These are phyloP conservation scores for Aspergillus niger DNA, from an alignment of 2,329 filamentous ascomycete genomes.

Conservation along the genomic window DNA sequence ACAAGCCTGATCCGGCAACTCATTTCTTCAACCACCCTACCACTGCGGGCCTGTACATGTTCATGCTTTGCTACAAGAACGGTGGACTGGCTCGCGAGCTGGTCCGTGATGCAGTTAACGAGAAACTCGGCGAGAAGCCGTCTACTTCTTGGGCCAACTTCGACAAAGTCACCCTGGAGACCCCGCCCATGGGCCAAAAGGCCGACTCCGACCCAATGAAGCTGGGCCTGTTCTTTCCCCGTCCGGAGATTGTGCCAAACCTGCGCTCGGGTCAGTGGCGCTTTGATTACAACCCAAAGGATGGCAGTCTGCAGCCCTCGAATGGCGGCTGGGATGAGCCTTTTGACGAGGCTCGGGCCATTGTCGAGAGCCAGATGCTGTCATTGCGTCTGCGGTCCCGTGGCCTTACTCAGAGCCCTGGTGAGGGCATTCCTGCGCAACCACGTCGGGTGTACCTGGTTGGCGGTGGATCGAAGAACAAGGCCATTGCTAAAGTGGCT, in stretches of 20 bases:
- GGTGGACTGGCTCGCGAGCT: slow-evolving; percentile 89
- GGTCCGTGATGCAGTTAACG: slow-evolving; percentile 77
- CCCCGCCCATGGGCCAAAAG: slow-evolving; percentile 68
- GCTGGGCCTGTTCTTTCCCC: slow-evolving; percentile 90
- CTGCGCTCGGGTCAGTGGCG: slow-evolving; percentile 84
- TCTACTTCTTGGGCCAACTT: slow-evolving; percentile 74
- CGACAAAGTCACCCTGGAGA: slow-evolving; percentile 70
- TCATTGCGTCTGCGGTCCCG: slow-evolving; percentile 84
- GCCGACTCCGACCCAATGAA: slow-evolving; percentile 64
- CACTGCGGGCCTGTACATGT: slow-evolving; percentile 91
- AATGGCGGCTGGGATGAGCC: slow-evolving; percentile 57
- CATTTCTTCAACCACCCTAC: slow-evolving; percentile 99
- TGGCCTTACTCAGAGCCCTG: slow-evolving; percentile 66
- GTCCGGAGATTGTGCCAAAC: slow-evolving; percentile 94
- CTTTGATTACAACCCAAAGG: slow-evolving; percentile 62
- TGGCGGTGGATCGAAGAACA: slow-evolving; percentile 86
- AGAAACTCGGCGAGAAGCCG: slow-evolving; percentile 45
- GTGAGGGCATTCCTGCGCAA: slow-evolving; percentile 68
- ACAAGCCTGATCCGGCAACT: slow-evolving; percentile 85
- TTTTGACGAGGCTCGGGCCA: slow-evolving; percentile 75
- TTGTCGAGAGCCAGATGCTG: slow-evolving; percentile 93
- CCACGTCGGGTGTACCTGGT: slow-evolving; percentile 91
- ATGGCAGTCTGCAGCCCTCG: slow-evolving; percentile 56
- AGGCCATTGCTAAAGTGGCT: slow-evolving; percentile 80
- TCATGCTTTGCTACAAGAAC: slow-evolving; percentile 99